These are phyloP conservation scores for Scytalidium sp. DNA, from an alignment of 2,329 filamentous ascomycete species.

Conservation along the genomic window DNA sequence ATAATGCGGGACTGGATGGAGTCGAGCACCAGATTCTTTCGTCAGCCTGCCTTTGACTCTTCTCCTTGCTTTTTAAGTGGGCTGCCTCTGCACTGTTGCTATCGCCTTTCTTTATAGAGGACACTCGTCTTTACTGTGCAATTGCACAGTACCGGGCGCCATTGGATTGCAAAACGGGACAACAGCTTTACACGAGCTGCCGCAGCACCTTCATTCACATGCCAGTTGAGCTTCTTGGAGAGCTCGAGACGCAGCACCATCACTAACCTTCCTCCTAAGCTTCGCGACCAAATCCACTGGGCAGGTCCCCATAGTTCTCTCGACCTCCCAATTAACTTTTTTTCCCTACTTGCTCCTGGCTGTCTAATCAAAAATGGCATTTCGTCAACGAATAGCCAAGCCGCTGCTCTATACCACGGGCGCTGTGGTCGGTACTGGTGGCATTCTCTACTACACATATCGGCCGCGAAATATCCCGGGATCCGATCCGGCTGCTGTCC, in stretches of 20 bases:
- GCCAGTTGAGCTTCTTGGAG: background rate
- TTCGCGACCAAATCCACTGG: background rate
- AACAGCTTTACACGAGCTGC: background rate
- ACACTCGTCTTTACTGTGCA: slow-evolving; percentile 10
- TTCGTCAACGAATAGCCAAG: slow-evolving; percentile 40
- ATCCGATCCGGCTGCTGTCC: slow-evolving; percentile 63
- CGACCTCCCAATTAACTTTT: slow-evolving; percentile 11
- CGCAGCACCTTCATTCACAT: background rate
- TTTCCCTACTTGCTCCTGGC: background rate
- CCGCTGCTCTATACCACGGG: slow-evolving; percentile 48
- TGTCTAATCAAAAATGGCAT: slow-evolving; percentile 23
- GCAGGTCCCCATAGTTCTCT: slow-evolving; percentile 5
- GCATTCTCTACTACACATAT: slow-evolving; percentile 53
- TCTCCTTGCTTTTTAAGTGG: background rate
- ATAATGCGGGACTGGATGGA: background rate
- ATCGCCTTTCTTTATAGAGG: background rate
- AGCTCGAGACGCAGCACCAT: background rate
- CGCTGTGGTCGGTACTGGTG: slow-evolving; percentile 41
- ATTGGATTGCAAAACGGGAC: background rate
- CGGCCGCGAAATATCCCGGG: slow-evolving; percentile 72
- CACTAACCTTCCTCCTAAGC: no score
- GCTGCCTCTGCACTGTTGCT: background rate
- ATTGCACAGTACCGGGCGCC: slow-evolving; percentile 10
- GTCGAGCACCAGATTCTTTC: background rate
- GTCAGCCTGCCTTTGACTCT: background rate